Evolutionary conservation across 2,329 filamentous ascomycete species (phyloP).

Genomic region (Talaromyces sp.): DNA sequence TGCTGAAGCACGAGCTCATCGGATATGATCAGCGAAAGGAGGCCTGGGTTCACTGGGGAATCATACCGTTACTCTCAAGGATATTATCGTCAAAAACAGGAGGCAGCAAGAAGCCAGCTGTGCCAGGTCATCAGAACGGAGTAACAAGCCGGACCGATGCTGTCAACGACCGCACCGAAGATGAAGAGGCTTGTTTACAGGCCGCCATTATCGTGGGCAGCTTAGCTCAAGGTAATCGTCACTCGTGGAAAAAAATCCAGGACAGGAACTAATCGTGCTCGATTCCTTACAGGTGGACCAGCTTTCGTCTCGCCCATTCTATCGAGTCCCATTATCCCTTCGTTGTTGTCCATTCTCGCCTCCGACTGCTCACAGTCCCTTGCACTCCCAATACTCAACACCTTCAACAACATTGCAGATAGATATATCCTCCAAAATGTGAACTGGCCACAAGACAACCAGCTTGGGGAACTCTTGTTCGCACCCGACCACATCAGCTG

Average conservation of each 20-base stretch:
- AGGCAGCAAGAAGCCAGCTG: constrained; percentile 22
- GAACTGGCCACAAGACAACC: constrained; percentile 42
- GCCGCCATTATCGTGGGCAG: constrained; percentile 80
- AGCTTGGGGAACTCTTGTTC: constrained; percentile 62
- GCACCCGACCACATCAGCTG: constrained; percentile 54
- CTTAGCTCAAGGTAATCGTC: constrained; percentile 67
- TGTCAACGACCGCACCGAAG: constrained; percentile 46
- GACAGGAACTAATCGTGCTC: constrained; percentile 9
- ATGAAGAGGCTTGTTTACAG: constrained; percentile 66
- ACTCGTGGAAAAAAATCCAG: neutral
- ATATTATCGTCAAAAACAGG: constrained; percentile 40
- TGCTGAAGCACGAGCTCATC: constrained; percentile 81
- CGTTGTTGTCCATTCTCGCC: constrained; percentile 65
- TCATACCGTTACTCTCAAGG: constrained; percentile 50
- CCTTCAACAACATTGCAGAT: constrained; percentile 65
- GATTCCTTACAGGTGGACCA: constrained; percentile 59
- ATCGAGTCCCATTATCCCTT: constrained; percentile 59
- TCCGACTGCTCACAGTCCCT: constrained; percentile 59
- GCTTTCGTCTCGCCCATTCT: constrained; percentile 71
- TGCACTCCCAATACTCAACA: constrained; percentile 66
- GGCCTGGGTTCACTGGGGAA: constrained; percentile 63
- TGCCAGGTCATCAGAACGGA: constrained; percentile 22
- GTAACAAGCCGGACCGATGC: constrained; percentile 16
- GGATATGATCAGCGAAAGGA: constrained; percentile 86
- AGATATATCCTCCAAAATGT: constrained; percentile 54